A percentile compares a stretch with the other conserved stretches of the same genome.
Evolutionary conservation across 768 basidiomycete species (phyloP).

Genomic region (Hygrocybe coccinea): DNA sequence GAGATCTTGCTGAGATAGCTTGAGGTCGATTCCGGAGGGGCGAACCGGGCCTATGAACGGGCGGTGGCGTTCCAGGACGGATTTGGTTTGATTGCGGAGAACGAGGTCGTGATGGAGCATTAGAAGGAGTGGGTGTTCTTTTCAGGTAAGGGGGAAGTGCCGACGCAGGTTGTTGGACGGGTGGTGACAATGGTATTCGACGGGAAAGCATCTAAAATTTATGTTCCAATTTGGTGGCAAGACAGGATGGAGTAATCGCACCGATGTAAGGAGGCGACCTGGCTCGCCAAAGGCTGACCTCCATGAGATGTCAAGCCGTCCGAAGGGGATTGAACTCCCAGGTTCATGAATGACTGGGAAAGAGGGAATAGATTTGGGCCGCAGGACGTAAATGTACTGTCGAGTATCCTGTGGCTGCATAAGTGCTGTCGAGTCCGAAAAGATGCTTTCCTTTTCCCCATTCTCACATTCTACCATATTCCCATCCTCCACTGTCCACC

Average conservation of each 20-base stretch:
- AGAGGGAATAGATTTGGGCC: slow-evolving; percentile 42
- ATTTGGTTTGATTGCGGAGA: slow-evolving; percentile 51
- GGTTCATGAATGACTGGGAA: slow-evolving; percentile 51
- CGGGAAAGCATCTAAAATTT: slow-evolving; percentile 60
- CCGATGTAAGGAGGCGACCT: slow-evolving; percentile 79
- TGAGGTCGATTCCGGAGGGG: slow-evolving; percentile 44
- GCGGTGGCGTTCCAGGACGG: slow-evolving; percentile 56
- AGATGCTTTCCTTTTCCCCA: slow-evolving; percentile 36
- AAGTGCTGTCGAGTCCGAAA: slow-evolving; percentile 58
- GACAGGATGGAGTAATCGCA: neutral
- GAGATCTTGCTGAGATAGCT: slow-evolving; percentile 31
- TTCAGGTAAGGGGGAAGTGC: slow-evolving; percentile 78
- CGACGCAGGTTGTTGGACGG: slow-evolving; percentile 50
- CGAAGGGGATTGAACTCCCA: slow-evolving; percentile 72
- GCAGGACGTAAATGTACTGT: slow-evolving; percentile 84
- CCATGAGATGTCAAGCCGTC: slow-evolving; percentile 88
- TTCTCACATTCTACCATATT: slow-evolving; percentile 38
- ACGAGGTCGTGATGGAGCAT: slow-evolving; percentile 47
- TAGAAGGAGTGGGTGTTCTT: slow-evolving; percentile 37
- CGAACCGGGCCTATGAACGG: slow-evolving; percentile 34
- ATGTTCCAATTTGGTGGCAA: neutral
- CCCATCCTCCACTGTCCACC: slow-evolving; percentile 56
- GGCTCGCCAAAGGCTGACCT: slow-evolving; percentile 79
- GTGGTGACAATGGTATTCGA: slow-evolving; percentile 55
- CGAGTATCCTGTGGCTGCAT: slow-evolving; percentile 82